These are phyloP conservation scores for Ligustrum vulgare DNA, from an alignment of 257 asterid species.

Conservation along the genomic window DNA sequence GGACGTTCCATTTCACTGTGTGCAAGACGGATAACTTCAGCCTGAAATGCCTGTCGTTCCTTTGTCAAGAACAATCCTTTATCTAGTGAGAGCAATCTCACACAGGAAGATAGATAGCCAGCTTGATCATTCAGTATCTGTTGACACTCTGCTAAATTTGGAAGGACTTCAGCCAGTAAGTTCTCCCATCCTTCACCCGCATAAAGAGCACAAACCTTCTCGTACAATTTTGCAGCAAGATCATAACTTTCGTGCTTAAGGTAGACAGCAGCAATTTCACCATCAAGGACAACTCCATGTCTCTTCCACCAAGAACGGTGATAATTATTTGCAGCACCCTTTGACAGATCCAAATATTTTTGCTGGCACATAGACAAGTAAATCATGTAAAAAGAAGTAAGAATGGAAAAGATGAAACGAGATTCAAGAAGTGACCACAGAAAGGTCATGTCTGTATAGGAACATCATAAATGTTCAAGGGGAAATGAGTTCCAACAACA, in stretches of 20 bases:
- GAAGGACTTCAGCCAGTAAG: constrained; percentile 94
- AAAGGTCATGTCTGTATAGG: background rate
- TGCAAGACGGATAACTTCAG: constrained; percentile 93
- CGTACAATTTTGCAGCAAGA: constrained; percentile 85
- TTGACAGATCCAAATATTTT: constrained; percentile 85
- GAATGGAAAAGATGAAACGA: constrained; percentile 6
- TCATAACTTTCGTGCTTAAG: constrained; percentile 81
- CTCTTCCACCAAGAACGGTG: constrained; percentile 99
- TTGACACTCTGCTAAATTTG: constrained; percentile 94
- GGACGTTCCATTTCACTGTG: constrained; percentile 96
- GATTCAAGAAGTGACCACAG: constrained; percentile 17
- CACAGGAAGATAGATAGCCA: constrained; percentile 96
- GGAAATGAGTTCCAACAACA: constrained; percentile 22
- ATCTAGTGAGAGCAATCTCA: constrained; percentile 87
- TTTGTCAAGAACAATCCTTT: constrained; percentile 74
- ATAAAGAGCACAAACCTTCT: constrained; percentile 98
- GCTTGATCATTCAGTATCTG: constrained; percentile 91
- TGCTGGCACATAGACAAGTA: constrained; percentile 45
- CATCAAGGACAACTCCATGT: constrained; percentile 98
- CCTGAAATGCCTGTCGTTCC: constrained; percentile 94
- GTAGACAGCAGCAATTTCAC: constrained; percentile 93
- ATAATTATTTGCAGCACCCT: constrained; percentile 97
- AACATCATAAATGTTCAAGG: constrained; percentile 8
- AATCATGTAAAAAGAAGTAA: constrained; percentile 27
- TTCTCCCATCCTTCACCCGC: constrained; percentile 99